phyloP scores from a whole-genome alignment of 257 asterid species.

The Striga asiatica region DNA sequence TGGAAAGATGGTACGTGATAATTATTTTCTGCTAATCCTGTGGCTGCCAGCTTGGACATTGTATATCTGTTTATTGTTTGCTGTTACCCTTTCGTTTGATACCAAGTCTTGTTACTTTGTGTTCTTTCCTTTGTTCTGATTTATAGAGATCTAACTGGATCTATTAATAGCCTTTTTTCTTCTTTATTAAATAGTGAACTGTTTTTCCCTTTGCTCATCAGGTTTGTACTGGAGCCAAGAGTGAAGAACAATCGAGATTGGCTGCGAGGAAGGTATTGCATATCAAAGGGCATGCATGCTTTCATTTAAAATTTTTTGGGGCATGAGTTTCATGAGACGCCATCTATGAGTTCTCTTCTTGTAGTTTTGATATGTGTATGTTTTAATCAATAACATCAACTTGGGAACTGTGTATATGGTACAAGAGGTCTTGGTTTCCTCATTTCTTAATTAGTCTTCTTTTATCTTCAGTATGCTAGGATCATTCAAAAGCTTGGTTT shows the following conservation, averaged over 20 bases:
- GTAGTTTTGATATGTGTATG: not conserved
- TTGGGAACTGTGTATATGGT: not conserved
- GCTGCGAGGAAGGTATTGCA: conserved; percentile 31
- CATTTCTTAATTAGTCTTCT: not conserved
- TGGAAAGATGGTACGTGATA: conserved; percentile 26
- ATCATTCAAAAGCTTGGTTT: conserved; percentile 34
- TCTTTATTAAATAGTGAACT: not conserved
- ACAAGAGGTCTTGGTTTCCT: not conserved
- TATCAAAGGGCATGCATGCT: not conserved
- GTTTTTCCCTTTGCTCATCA: not conserved
- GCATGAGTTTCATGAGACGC: not conserved
- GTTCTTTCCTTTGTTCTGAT: not conserved
- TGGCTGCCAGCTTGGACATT: not conserved
- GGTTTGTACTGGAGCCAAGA: conserved; percentile 40
- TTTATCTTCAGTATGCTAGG: conserved; percentile 21
- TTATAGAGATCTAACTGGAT: too few relatives aligned
- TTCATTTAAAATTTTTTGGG: not conserved
- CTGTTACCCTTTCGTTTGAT: not conserved
- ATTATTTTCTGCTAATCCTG: not conserved
- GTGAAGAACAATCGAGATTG: conserved; percentile 27
- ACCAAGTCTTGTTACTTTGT: not conserved
- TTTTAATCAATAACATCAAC: not conserved
- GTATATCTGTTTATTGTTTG: not conserved
- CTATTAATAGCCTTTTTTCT: too few relatives aligned
- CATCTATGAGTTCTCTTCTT: not conserved